Evolutionary conservation across 2,329 filamentous ascomycete species (phyloP).

Genomic region (Myriosclerotinia curreyana): DNA sequence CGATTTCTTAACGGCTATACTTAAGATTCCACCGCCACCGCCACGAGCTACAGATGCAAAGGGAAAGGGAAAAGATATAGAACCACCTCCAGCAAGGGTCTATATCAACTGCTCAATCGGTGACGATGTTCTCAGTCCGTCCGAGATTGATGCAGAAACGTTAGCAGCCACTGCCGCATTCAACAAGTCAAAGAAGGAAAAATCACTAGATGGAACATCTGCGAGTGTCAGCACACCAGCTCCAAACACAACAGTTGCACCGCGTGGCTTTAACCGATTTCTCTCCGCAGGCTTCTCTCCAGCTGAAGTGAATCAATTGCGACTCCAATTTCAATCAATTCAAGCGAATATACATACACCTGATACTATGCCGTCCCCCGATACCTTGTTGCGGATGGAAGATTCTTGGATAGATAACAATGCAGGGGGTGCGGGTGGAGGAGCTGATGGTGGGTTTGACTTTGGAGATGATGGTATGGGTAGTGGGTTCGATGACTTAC

Average conservation of each 20-base stretch:
- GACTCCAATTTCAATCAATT: slow-evolving; percentile 84
- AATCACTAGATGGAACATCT: slow-evolving; percentile 14
- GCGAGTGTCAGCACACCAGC: slow-evolving; percentile 23
- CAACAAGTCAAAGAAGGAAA: slow-evolving; percentile 27
- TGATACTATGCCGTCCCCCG: slow-evolving; percentile 80
- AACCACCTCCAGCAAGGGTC: slow-evolving; percentile 52
- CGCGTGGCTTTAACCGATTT: slow-evolving; percentile 84
- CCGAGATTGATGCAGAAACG: slow-evolving; percentile 67
- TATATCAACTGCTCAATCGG: slow-evolving; percentile 95
- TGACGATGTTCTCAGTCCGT: slow-evolving; percentile 64
- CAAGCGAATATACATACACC: slow-evolving; percentile 80
- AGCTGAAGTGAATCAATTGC: slow-evolving; percentile 77
- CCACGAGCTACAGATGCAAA: slow-evolving; percentile 43
- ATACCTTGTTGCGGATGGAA: slow-evolving; percentile 73
- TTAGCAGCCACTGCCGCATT: slow-evolving; percentile 37
- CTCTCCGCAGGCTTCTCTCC: slow-evolving; percentile 76
- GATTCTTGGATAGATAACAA: slow-evolving; percentile 86
- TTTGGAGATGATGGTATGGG: slow-evolving; percentile 41
- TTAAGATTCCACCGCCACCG: slow-evolving; percentile 60
- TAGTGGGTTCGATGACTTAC: slow-evolving; percentile 71
- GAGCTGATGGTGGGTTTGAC: slow-evolving; percentile 41
- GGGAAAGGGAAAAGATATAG: slow-evolving; percentile 66
- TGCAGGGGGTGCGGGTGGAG: slow-evolving; percentile 41
- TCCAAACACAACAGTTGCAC: slow-evolving; percentile 48
- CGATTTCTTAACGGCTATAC: slow-evolving; percentile 62